These are phyloP conservation scores for Aspergillus fumigatus DNA, from an alignment of 2,329 filamentous ascomycete genomes.

Conservation along the genomic window DNA sequence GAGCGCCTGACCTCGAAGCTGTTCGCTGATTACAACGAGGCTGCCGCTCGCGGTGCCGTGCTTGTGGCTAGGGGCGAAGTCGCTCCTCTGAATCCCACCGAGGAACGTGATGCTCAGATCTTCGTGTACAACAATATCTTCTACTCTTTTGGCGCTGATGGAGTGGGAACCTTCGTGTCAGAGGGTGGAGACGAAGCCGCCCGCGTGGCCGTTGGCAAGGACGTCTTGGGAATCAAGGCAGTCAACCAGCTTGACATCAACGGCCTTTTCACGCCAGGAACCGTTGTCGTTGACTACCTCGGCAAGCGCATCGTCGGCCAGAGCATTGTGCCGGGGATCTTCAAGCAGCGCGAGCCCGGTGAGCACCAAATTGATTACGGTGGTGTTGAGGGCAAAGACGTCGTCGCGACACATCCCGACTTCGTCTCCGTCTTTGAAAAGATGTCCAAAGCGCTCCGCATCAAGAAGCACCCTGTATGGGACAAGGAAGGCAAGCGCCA, in stretches of 20 bases:
- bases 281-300: constrained; percentile 92
- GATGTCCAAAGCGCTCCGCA: constrained; percentile 81
- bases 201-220: constrained; percentile 91
- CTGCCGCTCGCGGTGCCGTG: constrained; percentile 84
- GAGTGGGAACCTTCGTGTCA: constrained; percentile 91
- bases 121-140: constrained; percentile 99
- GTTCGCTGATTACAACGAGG: constrained; percentile 96
- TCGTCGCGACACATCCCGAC: constrained; percentile 83
- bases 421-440: constrained; percentile 83
- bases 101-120: constrained; percentile 88
- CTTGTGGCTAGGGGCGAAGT: constrained; percentile 91
- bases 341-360: constrained; percentile 94
- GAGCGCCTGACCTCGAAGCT: constrained; percentile 92
- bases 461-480: constrained; percentile 96
- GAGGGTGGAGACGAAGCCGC: constrained; percentile 97
- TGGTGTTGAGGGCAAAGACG: constrained; percentile 93
- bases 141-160: constrained; percentile 96
- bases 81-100: constrained; percentile 88
- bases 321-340: constrained; percentile 97
- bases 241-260: constrained; percentile 97
- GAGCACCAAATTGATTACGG: constrained; percentile 99
- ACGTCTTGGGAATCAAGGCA: constrained; percentile 86
- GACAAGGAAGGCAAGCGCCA: constrained; percentile 90
- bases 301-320: constrained; percentile 96
- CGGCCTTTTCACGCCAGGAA: constrained; percentile 90